A percentile compares a stretch with the other conserved stretches of the same genome.
These are phyloP conservation scores for Aspergillus indologenus DNA, from an alignment of 495 filamentous ascomycete genomes.

Conservation along the genomic window DNA sequence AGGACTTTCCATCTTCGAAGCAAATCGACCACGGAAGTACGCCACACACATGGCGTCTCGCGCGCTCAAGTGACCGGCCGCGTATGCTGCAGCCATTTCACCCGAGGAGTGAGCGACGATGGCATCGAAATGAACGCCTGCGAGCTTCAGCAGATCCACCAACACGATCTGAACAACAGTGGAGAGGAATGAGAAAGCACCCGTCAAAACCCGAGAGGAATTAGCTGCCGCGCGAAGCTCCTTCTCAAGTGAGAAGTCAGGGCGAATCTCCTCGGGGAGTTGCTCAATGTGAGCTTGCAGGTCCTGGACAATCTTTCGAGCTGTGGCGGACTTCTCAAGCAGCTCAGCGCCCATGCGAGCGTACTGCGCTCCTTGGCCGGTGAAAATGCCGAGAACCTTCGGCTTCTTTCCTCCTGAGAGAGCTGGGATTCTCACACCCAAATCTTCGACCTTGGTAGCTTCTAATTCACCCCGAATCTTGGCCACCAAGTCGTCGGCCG, in stretches of 20 bases:
- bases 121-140: constrained; percentile 20
- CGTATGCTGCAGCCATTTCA: constrained; percentile 36
- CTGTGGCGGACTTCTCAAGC: constrained; percentile 16
- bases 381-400: constrained; percentile 41
- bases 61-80: constrained; percentile 27
- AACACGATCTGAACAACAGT: constrained; percentile 31
- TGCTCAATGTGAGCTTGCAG: neutral
- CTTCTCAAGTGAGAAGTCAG: constrained; percentile 18
- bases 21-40: constrained; percentile 48
- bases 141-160: constrained; percentile 25
- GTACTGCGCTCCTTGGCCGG: constrained; percentile 73
- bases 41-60: constrained; percentile 51
- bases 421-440: neutral
- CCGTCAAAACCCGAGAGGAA: constrained; percentile 22
- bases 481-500: too few relatives aligned
- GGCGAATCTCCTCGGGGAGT: constrained; percentile 14
- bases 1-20: constrained; percentile 14
- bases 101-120: constrained; percentile 38
- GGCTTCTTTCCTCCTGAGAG: too few relatives aligned
- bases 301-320: neutral
- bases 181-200: constrained; percentile 42
- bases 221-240: constrained; percentile 27
- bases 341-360: constrained; percentile 54
- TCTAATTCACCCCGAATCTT: too few relatives aligned
- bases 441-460: too few relatives aligned